A percentile compares a stretch with the other conserved stretches of the same genome.
Conservation (phyloP, 352 stramenopile species). For the Phytopythium aichiense region DNA sequence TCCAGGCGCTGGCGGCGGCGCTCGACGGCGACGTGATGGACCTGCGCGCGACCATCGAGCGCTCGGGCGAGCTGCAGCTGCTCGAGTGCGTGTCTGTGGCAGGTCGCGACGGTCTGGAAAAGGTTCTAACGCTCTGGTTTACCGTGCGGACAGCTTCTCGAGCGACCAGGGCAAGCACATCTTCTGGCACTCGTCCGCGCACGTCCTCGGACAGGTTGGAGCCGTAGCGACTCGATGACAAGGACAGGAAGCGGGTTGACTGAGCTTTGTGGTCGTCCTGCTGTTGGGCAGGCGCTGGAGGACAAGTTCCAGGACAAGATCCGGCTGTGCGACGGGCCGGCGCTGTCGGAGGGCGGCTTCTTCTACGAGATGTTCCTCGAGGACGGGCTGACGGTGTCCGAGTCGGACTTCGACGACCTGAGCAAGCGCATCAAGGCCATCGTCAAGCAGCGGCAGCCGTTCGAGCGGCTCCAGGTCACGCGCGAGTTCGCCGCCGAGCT, state of each 20-base stretch:
- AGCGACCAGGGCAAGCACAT: slow-evolving; percentile 75
- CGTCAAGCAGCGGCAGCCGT: slow-evolving; percentile 92
- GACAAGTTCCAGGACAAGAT: slow-evolving; percentile 96
- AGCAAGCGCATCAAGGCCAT: slow-evolving; percentile 93
- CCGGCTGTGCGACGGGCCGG: slow-evolving; percentile 92
- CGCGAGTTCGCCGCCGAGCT: slow-evolving; percentile 90
- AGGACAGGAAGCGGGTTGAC: too few relatives aligned
- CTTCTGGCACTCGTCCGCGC: slow-evolving; percentile 99
- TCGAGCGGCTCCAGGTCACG: slow-evolving; percentile 88
- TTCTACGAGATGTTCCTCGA: slow-evolving; percentile 96
- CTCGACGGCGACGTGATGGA: slow-evolving; percentile 48
- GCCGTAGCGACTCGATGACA: too few relatives aligned
- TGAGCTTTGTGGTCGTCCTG: too few relatives aligned
- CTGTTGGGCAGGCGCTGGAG: slow-evolving; percentile 89
- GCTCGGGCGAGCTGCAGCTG: slow-evolving; percentile 41
- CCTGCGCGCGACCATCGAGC: slow-evolving; percentile 39
- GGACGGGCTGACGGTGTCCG: slow-evolving; percentile 60
- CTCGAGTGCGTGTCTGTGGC: slow-evolving; percentile 45
- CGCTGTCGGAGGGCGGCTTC: slow-evolving; percentile 95
- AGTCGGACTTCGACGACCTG: slow-evolving; percentile 76
- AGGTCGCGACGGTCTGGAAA: not conserved
- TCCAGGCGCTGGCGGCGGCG: slow-evolving; percentile 49
- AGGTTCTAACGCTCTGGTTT: not conserved
- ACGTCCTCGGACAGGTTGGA: slow-evolving; percentile 93
- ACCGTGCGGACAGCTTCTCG: slow-evolving; percentile 36